A percentile compares a stretch with the other conserved stretches of the same genome.
phyloP scores from a whole-genome alignment of 805 yeast genomes.

The Yamadazyma takamatsuzukensis region DNA sequence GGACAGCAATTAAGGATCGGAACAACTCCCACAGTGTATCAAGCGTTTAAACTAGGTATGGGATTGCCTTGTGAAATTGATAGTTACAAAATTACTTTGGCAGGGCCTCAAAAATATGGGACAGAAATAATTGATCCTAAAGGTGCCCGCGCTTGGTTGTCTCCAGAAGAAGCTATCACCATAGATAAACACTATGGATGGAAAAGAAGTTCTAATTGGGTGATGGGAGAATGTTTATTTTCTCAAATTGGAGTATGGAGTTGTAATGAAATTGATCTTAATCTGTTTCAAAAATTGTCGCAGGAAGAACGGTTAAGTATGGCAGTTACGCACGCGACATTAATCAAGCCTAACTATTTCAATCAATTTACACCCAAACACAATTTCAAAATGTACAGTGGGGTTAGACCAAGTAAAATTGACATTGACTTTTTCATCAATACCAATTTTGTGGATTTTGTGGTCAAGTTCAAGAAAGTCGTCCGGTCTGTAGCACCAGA shows the following conservation, averaged over 20 bases:
- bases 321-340: conserved; percentile 16
- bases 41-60: conserved; percentile 72
- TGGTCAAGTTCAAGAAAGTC: conserved; percentile 44
- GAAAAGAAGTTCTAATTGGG: conserved; percentile 62
- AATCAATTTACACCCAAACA: conserved; percentile 27
- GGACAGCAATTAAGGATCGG: conserved; percentile 69
- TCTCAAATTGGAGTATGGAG: conserved; percentile 81
- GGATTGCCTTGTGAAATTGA: conserved; percentile 71
- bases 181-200: conserved; percentile 71
- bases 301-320: conserved; percentile 23
- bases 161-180: conserved; percentile 33
- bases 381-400: conserved; percentile 23
- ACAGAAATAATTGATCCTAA: conserved; percentile 57
- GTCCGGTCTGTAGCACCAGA: conserved; percentile 45
- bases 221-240: conserved; percentile 73
- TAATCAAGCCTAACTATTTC: conserved; percentile 30
- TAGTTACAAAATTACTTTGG: conserved; percentile 60
- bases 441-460: conserved; percentile 60
- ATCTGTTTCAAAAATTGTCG: conserved; percentile 16
- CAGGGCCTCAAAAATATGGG: conserved; percentile 74
- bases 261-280: conserved; percentile 23
- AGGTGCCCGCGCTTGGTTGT: conserved; percentile 69
- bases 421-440: conserved; percentile 60
- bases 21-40: conserved; percentile 78
- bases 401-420: conserved; percentile 21